A percentile compares a stretch with the other conserved stretches of the same genome.
phyloP scores from a whole-genome alignment of 2,329 filamentous ascomycete genomes.

The Neofusicoccum ribis region DNA sequence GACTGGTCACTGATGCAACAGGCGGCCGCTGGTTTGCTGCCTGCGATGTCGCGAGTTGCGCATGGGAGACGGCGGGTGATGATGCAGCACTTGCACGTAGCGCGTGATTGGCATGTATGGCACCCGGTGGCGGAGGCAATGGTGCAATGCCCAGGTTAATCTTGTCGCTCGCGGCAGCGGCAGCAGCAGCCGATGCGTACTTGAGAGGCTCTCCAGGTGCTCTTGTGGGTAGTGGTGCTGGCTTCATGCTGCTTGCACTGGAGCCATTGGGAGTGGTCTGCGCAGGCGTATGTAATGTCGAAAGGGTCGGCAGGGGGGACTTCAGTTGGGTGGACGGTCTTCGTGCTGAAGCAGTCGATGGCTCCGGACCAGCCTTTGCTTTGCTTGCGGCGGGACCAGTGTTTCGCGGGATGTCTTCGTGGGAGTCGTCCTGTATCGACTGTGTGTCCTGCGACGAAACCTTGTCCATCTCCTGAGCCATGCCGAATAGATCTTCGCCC shows the following conservation, averaged over 20 bases:
- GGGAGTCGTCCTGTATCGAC: slow-evolving; percentile 81
- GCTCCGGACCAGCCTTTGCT: slow-evolving; percentile 60
- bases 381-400: slow-evolving; percentile 50
- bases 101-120: slow-evolving; percentile 49
- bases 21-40: slow-evolving; percentile 33
- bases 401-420: slow-evolving; percentile 58
- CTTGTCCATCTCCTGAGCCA: slow-evolving; percentile 77
- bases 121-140: slow-evolving; percentile 82
- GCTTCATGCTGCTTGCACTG: slow-evolving; percentile 76
- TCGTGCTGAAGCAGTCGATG: slow-evolving; percentile 57
- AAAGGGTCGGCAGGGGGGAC: slow-evolving; percentile 88
- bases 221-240: slow-evolving; percentile 80
- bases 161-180: slow-evolving; percentile 87
- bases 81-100: slow-evolving; percentile 57
- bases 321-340: slow-evolving; percentile 88
- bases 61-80: slow-evolving; percentile 49
- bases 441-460: slow-evolving; percentile 94
- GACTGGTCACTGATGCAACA: slow-evolving; percentile 30
- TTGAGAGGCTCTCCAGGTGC: slow-evolving; percentile 88
- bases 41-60: slow-evolving; percentile 34
- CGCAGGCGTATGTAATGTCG: slow-evolving; percentile 78
- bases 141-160: slow-evolving; percentile 88
- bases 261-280: slow-evolving; percentile 62
- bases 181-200: slow-evolving; percentile 93
- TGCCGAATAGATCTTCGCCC: slow-evolving; percentile 84